Evolutionary conservation across 768 basidiomycete genomes (phyloP), one percentile per base, ranked within the genome.

Genomic region (Tephrocybe sp.): DNA sequence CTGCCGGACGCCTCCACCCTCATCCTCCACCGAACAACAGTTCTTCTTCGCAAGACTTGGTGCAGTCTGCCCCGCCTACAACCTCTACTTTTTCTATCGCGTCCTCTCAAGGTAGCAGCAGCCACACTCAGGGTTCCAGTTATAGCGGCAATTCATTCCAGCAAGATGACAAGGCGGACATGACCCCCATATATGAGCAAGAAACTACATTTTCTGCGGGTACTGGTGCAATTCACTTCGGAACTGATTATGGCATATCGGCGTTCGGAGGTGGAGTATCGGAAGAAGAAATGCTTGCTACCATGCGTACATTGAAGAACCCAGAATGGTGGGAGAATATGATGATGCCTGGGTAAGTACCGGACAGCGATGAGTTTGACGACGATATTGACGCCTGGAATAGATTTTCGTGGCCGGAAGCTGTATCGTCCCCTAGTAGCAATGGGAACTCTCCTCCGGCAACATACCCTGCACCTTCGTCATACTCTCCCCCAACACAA

Each of bases 341-440:
- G 83, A 86, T 90, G 87, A 87, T 91, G 85, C 89, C 89, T 33
- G 89, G 89, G 84, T 86, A 63, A 40, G 68, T 51, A 12, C 11
- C 23, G 31, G 14, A 36, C 26, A 2, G 14, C 22, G 5, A 13
- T n/a, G 19, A 7, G 19, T 2, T 30, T 14, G 4, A 20, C 16
- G 14, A 33, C 14, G 17, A 8, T 39, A 31, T 7, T 42, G 12
- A 48, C 14, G 5, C 6, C 12, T 26, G 23, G 34, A 26, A 11
- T 49, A 65, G 67, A 11, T 68, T 67, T 52, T 63, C 64, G 19
- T 68, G 67, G 67, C 64, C 67, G 1, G 67, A 66, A 20, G 59
- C 63, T 20, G 40, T 34, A 14, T 52, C 60, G 38, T 65, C 67
- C 12, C 67, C 67, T 2, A 51, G 59, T 30, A 62, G 53, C 44